A percentile compares a stretch with the other conserved stretches of the same genome.
phyloP scores from a whole-genome alignment of 2,329 filamentous ascomycete genomes.

The Anthostomella pinea region DNA sequence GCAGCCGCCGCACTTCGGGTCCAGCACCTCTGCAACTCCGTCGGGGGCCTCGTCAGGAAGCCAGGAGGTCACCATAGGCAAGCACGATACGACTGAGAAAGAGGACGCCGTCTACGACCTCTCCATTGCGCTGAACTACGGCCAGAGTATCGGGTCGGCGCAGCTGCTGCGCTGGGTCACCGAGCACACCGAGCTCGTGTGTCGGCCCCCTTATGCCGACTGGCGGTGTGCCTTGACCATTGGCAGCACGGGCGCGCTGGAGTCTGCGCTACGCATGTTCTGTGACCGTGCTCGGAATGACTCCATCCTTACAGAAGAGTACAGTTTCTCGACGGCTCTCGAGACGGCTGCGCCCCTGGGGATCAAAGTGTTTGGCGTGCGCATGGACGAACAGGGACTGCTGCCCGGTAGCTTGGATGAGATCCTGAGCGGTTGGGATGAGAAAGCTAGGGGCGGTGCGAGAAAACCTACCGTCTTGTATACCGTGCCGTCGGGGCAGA shows the following conservation, averaged over 20 bases:
- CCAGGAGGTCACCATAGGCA: constrained; percentile 65
- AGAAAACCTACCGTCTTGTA: constrained; percentile 56
- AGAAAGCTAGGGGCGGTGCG: constrained; percentile 37
- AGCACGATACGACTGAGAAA: constrained; percentile 72
- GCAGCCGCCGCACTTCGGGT: constrained; percentile 64
- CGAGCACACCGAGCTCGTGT: constrained; percentile 91
- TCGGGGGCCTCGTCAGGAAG: neutral
- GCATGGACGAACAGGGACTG: constrained; percentile 53
- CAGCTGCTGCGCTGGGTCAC: constrained; percentile 89
- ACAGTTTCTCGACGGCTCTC: constrained; percentile 76
- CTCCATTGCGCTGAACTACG: constrained; percentile 88
- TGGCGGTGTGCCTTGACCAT: constrained; percentile 83
- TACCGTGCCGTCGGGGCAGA: constrained; percentile 74
- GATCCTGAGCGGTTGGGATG: constrained; percentile 50
- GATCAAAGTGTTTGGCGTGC: constrained; percentile 48
- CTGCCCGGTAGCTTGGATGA: constrained; percentile 51
- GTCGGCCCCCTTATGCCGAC: constrained; percentile 82
- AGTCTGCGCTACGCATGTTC: constrained; percentile 81
- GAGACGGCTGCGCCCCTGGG: constrained; percentile 57
- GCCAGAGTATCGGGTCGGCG: constrained; percentile 78
- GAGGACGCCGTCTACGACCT: constrained; percentile 61
- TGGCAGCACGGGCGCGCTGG: constrained; percentile 82
- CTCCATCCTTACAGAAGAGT: constrained; percentile 81
- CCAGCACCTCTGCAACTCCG: constrained; percentile 32
- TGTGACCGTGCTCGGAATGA: constrained; percentile 68